These are phyloP conservation scores for Globisporangium lucens DNA, from an alignment of 352 stramenopile species.

Conservation along the genomic window DNA sequence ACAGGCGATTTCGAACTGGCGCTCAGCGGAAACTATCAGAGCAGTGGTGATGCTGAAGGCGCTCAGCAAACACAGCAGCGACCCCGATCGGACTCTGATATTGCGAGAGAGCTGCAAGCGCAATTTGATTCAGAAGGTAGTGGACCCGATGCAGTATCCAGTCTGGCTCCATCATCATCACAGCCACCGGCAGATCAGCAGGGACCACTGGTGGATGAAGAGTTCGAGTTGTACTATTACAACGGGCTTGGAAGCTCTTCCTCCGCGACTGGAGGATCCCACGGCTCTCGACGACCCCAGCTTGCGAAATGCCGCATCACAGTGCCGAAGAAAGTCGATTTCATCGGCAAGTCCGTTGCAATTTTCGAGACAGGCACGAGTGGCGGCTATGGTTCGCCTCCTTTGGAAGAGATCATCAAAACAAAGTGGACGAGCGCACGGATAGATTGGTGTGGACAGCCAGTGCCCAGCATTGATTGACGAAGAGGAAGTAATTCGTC, in stretches of 20 bases:
- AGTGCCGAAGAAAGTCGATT: constrained; percentile 32
- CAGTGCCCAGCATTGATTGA: constrained; percentile 49
- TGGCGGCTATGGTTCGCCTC: constrained; percentile 42
- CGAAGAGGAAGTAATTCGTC: not conserved
- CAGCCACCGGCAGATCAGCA: not conserved
- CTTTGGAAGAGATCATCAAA: constrained; percentile 75
- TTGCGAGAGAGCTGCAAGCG: constrained; percentile 66
- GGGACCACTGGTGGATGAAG: constrained; percentile 3
- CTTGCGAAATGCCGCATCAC: constrained; percentile 43
- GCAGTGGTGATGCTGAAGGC: not conserved
- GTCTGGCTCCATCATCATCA: not conserved
- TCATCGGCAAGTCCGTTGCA: constrained; percentile 68
- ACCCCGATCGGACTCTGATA: constrained; percentile 63
- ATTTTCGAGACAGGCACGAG: constrained; percentile 38
- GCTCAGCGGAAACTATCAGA: constrained; percentile 44
- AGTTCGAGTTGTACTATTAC: constrained; percentile 45
- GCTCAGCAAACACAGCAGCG: constrained; percentile 8
- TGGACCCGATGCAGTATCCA: not conserved
- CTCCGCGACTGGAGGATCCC: constrained; percentile 1
- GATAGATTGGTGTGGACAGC: constrained; percentile 46
- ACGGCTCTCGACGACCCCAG: constrained; percentile 26
- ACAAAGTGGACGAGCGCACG: constrained; percentile 63
- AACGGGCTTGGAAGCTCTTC: constrained; percentile 31
- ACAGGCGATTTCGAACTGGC: constrained; percentile 67
- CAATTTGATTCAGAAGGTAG: constrained; percentile 66